Evolutionary conservation across 2,329 filamentous ascomycete genomes (phyloP), one percentile per base, ranked within the genome.

Genomic region (Colletotrichum eleusines): DNA sequence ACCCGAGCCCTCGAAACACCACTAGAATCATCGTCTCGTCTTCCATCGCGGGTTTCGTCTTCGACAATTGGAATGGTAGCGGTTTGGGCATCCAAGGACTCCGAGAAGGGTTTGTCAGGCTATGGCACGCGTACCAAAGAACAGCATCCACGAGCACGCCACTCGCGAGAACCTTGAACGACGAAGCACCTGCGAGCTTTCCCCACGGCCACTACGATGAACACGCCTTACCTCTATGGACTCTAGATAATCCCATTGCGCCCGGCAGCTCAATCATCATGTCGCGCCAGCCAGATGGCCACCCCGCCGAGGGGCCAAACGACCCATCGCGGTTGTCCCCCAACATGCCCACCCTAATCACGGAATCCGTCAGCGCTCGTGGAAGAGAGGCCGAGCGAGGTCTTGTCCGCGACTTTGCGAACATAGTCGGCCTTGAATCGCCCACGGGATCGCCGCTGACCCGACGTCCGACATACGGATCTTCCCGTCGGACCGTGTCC

Each of bases 391-490:
- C 38, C 44, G 69, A 59, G 5, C 44, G n/a, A 5, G 35, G 42
- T n/a, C n/a, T 31, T 0, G 2, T 40, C 7, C 51, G 46, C 18
- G 53, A 50, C 2, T 28, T 68, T 28, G 35, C 38, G 0, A 42
- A 54, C 18, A 12, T 54, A 4, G 9, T 20, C 23, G 33, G 40
- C 23, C n/a, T 59, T 3, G 64, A 54, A 18, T 69, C 69, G 4
- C 69, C 59, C 1, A 18, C 3, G 2, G 53, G 69, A 58, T 57
- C 23, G 16, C 65, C 69, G 8, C 12, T 71, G 31, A 69, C 35
- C 58, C 87, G 89, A 20, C 86, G 88, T 70, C 84, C 87, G 65
- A 88, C 88, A 61, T 83, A 91, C 66, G 86, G 86, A 35, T 88
- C 88, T 1, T 80, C 85, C 53, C 78, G 65, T 20, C 69, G 69